These are phyloP conservation scores for Phanerochaete carnosa DNA, from an alignment of 768 basidiomycete genomes.

Conservation along the genomic window DNA sequence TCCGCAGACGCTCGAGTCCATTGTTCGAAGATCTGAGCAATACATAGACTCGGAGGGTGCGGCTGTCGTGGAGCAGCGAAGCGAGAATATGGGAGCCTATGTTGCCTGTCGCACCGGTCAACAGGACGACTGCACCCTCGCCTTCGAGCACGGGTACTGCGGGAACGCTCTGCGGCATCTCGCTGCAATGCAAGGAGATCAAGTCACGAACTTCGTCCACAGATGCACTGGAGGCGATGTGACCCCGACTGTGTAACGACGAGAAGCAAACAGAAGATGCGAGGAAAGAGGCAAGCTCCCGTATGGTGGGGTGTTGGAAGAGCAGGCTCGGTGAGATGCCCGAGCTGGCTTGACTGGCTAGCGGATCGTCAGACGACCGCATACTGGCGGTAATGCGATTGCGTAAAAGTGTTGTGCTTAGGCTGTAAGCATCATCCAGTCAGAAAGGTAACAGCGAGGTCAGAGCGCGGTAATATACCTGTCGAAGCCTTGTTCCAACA, in stretches of 20 bases:
- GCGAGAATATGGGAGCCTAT: conserved; percentile 11
- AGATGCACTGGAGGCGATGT: background rate
- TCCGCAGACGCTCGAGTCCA: background rate
- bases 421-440: background rate
- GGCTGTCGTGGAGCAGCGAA: background rate
- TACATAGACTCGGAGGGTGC: background rate
- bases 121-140: background rate
- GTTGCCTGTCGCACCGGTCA: conserved; percentile 11
- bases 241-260: too few relatives aligned
- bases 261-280: background rate
- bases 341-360: background rate
- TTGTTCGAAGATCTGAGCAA: background rate
- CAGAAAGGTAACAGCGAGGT: background rate
- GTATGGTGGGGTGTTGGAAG: conserved; percentile 5
- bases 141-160: background rate
- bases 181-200: background rate
- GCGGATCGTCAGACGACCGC: background rate
- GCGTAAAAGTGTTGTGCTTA: conserved; percentile 11
- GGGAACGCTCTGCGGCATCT: background rate
- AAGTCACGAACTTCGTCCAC: background rate
- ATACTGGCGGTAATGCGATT: conserved; percentile 9
- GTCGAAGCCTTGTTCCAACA: conserved; percentile 13
- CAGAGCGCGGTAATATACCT: conserved; percentile 2
- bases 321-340: conserved; percentile 1
- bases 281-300: background rate